Evolutionary conservation across 192 early-diverging fungal species (phyloP), one percentile per base, ranked within the genome.

Genomic region (Coemansia sp.): DNA sequence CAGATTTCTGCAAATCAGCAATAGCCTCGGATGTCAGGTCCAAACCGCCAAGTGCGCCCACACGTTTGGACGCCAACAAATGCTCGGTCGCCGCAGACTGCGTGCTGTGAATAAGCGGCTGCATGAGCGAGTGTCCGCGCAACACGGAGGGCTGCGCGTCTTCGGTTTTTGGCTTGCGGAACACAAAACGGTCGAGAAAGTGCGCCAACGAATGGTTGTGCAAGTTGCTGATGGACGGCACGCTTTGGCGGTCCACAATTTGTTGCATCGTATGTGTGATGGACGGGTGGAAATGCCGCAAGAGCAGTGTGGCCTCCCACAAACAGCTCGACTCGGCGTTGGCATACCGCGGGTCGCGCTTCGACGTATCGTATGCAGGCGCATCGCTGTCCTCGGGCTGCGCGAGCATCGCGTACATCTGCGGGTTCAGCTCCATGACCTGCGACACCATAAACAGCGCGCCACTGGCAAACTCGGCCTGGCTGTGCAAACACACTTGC

Each of bases 131-230:
- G 55, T 65, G 67, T 13, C 74, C 66, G 52, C 75, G 70, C 69
- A 71, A 54, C 8, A 26, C 18, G 14, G 26, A 4, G 2, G 61
- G 26, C 54, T 35, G 22, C 87, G 87, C 62, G 85, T 84, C n/a
- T n/a, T 66, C 59, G 62, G 89, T 88, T 80, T 95, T 96, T 45
- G 96, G 90, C 83, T 94, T 94, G 76, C 94, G 93, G 82, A 88
- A 96, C 23, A 97, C 91, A 85, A 98, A 97, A 41, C 91, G 85
- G 66, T 98, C 95, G 51, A 98, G 85, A 84, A 98, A 98, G 64
- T 95, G 93, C 52, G 88, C 80, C 45, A 97, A 78, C 12, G 94
- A 94, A 75, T 95, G 93, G 68, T 89, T 90, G 68, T 93, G 90
- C 56, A 98, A 84, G 58, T 95, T 93, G 64, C 16, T 75, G 38